A percentile compares a stretch with the other conserved stretches of the same genome.
Evolutionary conservation across 1,284 basidiomycete genomes (phyloP).

Genomic region (Pulchroboletus neoregius): DNA sequence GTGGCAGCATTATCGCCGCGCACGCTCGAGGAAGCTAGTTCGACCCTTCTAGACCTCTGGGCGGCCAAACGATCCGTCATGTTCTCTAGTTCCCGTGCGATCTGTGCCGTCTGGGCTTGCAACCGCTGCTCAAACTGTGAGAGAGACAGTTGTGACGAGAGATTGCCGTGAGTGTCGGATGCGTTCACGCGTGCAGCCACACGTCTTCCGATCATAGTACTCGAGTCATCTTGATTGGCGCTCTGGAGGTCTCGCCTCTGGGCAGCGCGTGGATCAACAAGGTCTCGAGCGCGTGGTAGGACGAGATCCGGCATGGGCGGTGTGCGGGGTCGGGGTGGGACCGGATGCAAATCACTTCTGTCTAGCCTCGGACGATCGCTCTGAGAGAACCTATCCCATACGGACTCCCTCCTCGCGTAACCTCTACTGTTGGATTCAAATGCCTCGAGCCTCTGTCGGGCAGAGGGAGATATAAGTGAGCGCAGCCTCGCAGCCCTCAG

Average conservation of each 20-base stretch:
- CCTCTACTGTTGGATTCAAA: slow-evolving; percentile 24
- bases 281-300: slow-evolving; percentile 19
- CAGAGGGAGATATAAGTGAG: slow-evolving; percentile 27
- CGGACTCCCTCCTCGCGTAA: slow-evolving; percentile 18
- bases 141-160: slow-evolving; percentile 20
- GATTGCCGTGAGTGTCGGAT: slow-evolving; percentile 17
- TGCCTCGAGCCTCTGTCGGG: slow-evolving; percentile 33
- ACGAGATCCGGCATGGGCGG: slow-evolving; percentile 33
- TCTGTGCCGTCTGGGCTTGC: slow-evolving; percentile 30
- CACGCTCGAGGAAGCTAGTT: slow-evolving; percentile 18
- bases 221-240: slow-evolving; percentile 36
- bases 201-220: slow-evolving; percentile 46
- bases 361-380: slow-evolving; percentile 12
- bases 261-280: slow-evolving; percentile 15
- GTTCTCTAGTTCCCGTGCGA: slow-evolving; percentile 36
- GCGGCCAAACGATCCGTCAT: slow-evolving; percentile 26
- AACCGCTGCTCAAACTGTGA: slow-evolving; percentile 30
- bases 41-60: slow-evolving; percentile 24
- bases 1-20: slow-evolving; percentile 11
- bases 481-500: slow-evolving; percentile 27
- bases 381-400: slow-evolving; percentile 23
- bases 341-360: slow-evolving; percentile 13
- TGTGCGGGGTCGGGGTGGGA: slow-evolving; percentile 23
- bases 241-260: slow-evolving; percentile 22
- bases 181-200: slow-evolving; percentile 46